These are phyloP conservation scores for Mycena sanguinolenta DNA, from an alignment of 768 basidiomycete species.

Conservation along the genomic window DNA sequence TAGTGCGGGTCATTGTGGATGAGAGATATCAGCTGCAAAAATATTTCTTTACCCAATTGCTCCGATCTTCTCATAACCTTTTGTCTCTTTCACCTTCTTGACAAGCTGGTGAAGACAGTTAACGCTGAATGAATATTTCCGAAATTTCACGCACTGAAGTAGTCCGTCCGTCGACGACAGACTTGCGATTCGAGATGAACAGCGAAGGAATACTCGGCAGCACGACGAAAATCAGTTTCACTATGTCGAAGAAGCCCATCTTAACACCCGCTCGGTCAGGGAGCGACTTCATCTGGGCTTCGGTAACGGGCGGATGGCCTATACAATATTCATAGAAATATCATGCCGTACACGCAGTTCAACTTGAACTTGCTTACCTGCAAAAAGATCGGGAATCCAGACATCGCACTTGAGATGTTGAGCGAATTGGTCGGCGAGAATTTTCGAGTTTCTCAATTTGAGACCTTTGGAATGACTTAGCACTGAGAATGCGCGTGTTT, in stretches of 20 bases:
- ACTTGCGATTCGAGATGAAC: conserved; percentile 47
- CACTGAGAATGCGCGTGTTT: conserved; percentile 5
- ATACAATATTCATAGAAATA: neutral
- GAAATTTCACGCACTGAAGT: conserved; percentile 43
- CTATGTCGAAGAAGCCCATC: conserved; percentile 43
- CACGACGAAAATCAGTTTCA: conserved; percentile 42
- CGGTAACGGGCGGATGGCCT: conserved; percentile 30
- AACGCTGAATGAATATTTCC: neutral
- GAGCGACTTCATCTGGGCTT: conserved; percentile 19
- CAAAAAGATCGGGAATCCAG: conserved; percentile 62
- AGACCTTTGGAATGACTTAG: neutral
- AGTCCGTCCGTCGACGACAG: conserved; percentile 48
- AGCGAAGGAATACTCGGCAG: conserved; percentile 46
- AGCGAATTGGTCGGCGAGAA: conserved; percentile 57
- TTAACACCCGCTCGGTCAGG: conserved; percentile 52
- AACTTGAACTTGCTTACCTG: conserved; percentile 50
- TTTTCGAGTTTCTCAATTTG: conserved; percentile 50
- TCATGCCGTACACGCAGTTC: neutral
- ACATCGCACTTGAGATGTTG: conserved; percentile 56
- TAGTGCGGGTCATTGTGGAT: neutral
- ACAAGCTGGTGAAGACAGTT: conserved; percentile 49
- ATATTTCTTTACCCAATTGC: conserved; percentile 53
- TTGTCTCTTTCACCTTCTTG: conserved; percentile 50
- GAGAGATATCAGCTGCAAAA: neutral
- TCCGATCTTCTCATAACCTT: conserved; percentile 58